Percentiles rank a stretch among this genome's conserved stretches.
Conservation (phyloP, 768 basidiomycete species). For the Rossbeevera mucosa region DNA sequence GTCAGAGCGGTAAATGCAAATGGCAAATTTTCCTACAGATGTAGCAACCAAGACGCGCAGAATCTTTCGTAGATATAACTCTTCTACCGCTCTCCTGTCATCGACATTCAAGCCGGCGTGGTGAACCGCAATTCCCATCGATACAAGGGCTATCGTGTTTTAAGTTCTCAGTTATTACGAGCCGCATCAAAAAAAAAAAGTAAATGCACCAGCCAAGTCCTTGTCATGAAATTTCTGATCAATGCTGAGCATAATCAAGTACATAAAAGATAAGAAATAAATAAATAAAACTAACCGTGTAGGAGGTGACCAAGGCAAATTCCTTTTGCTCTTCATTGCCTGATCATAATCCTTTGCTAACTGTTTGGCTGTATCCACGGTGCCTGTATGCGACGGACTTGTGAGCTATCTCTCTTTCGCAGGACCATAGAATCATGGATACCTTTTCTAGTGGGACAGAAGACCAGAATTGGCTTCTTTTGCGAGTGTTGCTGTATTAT, state of each 20-base stretch:
- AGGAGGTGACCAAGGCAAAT: slow-evolving; percentile 67
- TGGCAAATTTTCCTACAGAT: slow-evolving; percentile 50
- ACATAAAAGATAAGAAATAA: background rate
- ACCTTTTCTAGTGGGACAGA: slow-evolving; percentile 88
- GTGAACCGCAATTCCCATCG: slow-evolving; percentile 79
- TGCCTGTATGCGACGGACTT: slow-evolving; percentile 36
- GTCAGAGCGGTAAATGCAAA: slow-evolving; percentile 4
- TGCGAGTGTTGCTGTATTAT: slow-evolving; percentile 68
- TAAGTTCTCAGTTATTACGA: slow-evolving; percentile 3
- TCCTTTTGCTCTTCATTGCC: slow-evolving; percentile 42
- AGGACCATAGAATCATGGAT: background rate
- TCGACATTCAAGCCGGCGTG: slow-evolving; percentile 79
- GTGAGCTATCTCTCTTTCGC: background rate
- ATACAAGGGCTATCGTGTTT: slow-evolving; percentile 50
- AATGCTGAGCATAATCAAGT: slow-evolving; percentile 38
- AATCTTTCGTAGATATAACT: slow-evolving; percentile 58
- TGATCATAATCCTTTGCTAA: slow-evolving; percentile 69
- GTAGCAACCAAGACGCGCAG: slow-evolving; percentile 75
- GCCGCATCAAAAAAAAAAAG: background rate
- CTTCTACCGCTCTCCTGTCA: slow-evolving; percentile 73
- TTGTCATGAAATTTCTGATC: slow-evolving; percentile 61
- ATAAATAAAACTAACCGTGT: slow-evolving; percentile 36
- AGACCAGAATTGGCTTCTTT: slow-evolving; percentile 84
- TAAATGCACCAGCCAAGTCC: slow-evolving; percentile 44
- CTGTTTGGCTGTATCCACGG: slow-evolving; percentile 66